These are phyloP conservation scores for Beta lomatogona DNA, from an alignment of 179 eudicot species.

Conservation along the genomic window DNA sequence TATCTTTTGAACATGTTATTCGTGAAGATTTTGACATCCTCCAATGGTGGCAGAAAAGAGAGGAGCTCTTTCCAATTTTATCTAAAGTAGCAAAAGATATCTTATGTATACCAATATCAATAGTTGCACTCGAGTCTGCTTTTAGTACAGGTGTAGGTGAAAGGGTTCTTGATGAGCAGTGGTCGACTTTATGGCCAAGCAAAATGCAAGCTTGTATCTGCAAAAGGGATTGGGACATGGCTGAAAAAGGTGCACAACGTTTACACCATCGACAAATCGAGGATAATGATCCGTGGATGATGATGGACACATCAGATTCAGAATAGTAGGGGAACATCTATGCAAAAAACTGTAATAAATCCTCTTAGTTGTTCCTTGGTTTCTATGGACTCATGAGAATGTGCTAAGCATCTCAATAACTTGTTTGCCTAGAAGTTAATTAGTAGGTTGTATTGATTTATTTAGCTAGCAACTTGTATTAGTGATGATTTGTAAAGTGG, in stretches of 20 bases:
- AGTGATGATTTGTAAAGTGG: not conserved
- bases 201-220: slow-evolving; percentile 11
- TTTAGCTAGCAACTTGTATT: not conserved
- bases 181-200: not conserved
- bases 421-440: not conserved
- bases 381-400: not conserved
- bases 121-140: not conserved
- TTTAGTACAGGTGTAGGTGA: not conserved
- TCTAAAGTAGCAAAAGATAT: slow-evolving; percentile 14
- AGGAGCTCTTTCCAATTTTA: not conserved
- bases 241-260: not conserved
- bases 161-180: slow-evolving; percentile 23
- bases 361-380: not conserved
- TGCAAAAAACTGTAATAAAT: not conserved
- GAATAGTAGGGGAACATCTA: not conserved
- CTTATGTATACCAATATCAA: slow-evolving; percentile 6
- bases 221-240: slow-evolving; percentile 19
- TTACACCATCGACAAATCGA: not conserved
- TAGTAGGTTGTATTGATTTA: not conserved
- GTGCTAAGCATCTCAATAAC: not conserved
- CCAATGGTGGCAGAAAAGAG: not conserved
- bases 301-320: not conserved
- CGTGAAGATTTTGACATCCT: not conserved
- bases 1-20: not conserved
- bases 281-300: not conserved